These are phyloP conservation scores for Huntiella abstrusa DNA, from an alignment of 2,329 filamentous ascomycete genomes.

Conservation along the genomic window DNA sequence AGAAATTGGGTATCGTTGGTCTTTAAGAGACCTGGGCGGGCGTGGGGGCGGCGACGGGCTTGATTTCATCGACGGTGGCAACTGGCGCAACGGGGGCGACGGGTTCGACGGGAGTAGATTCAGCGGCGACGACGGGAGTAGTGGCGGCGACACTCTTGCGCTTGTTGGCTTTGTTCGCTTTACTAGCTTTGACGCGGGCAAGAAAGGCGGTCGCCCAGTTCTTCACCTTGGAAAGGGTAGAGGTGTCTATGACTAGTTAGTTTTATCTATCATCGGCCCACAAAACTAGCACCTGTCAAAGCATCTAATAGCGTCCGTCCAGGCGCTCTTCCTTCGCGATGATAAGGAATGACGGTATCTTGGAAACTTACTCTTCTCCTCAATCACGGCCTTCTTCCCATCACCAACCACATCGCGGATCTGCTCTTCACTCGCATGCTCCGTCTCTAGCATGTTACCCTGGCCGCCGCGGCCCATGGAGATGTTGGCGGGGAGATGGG, in stretches of 20 bases:
- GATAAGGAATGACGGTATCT: not conserved
- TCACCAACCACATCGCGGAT: conserved; percentile 40
- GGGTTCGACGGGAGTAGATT: no score
- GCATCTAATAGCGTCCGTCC: not conserved
- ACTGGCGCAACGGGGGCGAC: no score
- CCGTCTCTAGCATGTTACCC: conserved; percentile 31
- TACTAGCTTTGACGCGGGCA: not conserved
- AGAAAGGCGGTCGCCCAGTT: not conserved
- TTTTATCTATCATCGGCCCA: not conserved
- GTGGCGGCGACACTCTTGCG: not conserved
- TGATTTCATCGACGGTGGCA: no score
- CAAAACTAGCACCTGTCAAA: not conserved
- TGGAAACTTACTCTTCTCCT: conserved; percentile 14
- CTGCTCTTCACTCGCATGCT: conserved; percentile 17
- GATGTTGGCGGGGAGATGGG: conserved; percentile 34
- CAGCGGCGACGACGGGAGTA: not conserved
- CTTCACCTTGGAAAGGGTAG: not conserved
- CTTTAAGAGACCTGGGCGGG: no score
- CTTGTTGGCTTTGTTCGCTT: not conserved
- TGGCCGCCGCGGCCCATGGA: conserved; percentile 37
- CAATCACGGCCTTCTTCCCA: conserved; percentile 31
- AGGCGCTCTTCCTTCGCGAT: not conserved
- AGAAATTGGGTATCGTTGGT: no score
- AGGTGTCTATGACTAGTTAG: not conserved
- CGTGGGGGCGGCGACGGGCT: no score